A percentile compares a stretch with the other conserved stretches of the same genome.
Conservation (phyloP, 1,139 yeast genomes). For the Nadsonia commutata region DNA sequence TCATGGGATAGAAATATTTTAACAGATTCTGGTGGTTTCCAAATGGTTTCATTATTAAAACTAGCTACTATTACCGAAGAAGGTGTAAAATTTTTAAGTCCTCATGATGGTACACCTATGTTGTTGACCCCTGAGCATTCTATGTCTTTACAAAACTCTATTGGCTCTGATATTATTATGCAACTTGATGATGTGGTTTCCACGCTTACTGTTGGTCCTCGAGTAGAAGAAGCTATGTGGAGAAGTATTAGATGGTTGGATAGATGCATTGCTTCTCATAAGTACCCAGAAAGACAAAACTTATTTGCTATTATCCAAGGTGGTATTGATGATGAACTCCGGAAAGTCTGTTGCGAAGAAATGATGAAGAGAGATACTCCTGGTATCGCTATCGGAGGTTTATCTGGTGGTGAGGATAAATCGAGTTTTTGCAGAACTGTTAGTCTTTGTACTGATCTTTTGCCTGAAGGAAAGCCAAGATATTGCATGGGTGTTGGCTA, state of each 20-base stretch:
- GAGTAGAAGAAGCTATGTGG: conserved; percentile 32
- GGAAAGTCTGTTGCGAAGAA: conserved; percentile 27
- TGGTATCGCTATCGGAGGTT: conserved; percentile 33
- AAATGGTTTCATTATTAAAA: conserved; percentile 31
- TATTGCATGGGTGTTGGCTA: conserved; percentile 36
- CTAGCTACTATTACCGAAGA: conserved; percentile 32
- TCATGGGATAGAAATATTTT: conserved; percentile 29
- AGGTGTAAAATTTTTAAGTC: conserved; percentile 30
- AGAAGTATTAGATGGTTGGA: conserved; percentile 31
- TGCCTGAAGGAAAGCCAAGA: conserved; percentile 29
- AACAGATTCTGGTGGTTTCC: conserved; percentile 32
- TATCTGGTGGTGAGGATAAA: conserved; percentile 33
- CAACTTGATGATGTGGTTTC: conserved; percentile 32
- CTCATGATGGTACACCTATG: conserved; percentile 33
- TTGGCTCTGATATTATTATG: conserved; percentile 33
- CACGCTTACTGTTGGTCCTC: conserved; percentile 29
- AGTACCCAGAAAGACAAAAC: conserved; percentile 28
- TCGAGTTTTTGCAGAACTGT: conserved; percentile 27
- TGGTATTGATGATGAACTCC: conserved; percentile 27
- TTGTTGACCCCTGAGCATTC: conserved; percentile 33
- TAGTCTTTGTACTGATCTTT: conserved; percentile 25
- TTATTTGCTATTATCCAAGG: conserved; percentile 32
- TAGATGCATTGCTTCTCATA: conserved; percentile 30
- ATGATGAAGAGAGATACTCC: conserved; percentile 31
- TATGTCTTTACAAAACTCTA: conserved; percentile 28